Evolutionary conservation across 768 basidiomycete species (phyloP).

Genomic region (Phaeotremella fagi): DNA sequence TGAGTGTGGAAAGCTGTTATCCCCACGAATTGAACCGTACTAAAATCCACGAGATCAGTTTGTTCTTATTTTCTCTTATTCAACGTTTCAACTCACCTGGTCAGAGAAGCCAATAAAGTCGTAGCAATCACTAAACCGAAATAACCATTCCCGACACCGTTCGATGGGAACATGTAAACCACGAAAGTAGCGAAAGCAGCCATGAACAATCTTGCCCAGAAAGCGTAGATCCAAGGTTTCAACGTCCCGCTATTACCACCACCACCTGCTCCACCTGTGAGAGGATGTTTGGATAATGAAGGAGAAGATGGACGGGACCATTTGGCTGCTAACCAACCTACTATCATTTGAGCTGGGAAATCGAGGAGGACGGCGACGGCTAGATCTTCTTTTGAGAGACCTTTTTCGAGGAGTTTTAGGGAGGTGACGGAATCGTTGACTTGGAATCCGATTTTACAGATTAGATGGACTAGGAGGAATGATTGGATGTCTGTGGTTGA

Average conservation of each 20-base stretch:
- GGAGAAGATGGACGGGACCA: slow-evolving; percentile 63
- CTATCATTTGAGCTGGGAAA: slow-evolving; percentile 93
- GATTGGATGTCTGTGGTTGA: slow-evolving; percentile 71
- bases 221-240: slow-evolving; percentile 72
- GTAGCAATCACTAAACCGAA: slow-evolving; percentile 74
- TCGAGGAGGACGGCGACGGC: slow-evolving; percentile 94
- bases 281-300: slow-evolving; percentile 2
- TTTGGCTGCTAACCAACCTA: slow-evolving; percentile 87
- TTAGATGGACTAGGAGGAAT: slow-evolving; percentile 76
- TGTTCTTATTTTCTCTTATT: no score
- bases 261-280: slow-evolving; percentile 9
- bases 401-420: slow-evolving; percentile 95
- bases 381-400: slow-evolving; percentile 88
- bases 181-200: slow-evolving; percentile 67
- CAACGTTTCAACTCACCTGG: slow-evolving; percentile 74
- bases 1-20: slow-evolving; percentile 98
- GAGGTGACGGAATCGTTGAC: slow-evolving; percentile 87
- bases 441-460: slow-evolving; percentile 91
- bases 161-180: slow-evolving; percentile 74
- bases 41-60: no score
- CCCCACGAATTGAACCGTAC: slow-evolving; percentile 97
- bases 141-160: slow-evolving; percentile 54
- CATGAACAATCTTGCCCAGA: slow-evolving; percentile 78
- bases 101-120: slow-evolving; percentile 77
- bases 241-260: slow-evolving; percentile 55